A percentile compares a stretch with the other conserved stretches of the same genome.
Conservation (phyloP, 352 stramenopile species). For the Elongisporangium anandrum region DNA sequence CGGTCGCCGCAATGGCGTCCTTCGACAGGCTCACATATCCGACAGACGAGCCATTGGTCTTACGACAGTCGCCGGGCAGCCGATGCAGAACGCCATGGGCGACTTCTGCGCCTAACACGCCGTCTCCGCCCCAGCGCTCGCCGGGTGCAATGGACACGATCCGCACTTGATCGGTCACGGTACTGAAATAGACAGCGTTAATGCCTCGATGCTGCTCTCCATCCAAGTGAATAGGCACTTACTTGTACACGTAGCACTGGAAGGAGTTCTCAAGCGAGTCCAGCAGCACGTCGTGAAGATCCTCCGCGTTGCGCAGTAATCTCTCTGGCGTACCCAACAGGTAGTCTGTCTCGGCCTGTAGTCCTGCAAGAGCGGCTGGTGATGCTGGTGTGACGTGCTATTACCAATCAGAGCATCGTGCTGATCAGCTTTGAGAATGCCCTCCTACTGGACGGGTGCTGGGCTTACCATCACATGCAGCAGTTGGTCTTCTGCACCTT, state of each 20-base stretch:
- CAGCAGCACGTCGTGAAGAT: conserved; percentile 89
- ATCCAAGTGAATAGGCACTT: conserved; percentile 9
- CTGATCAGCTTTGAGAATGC: not conserved
- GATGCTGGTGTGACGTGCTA: conserved; percentile 87
- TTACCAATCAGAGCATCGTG: conserved; percentile 1
- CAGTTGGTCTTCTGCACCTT: conserved; percentile 93
- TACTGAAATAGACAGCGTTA: too few relatives aligned
- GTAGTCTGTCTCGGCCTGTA: conserved; percentile 91
- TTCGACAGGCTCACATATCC: conserved; percentile 76
- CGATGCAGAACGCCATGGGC: conserved; percentile 95
- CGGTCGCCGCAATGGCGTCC: conserved; percentile 66
- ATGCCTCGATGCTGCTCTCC: too few relatives aligned
- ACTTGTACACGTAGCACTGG: conserved; percentile 98
- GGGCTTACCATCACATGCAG: conserved; percentile 88
- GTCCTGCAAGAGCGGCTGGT: conserved; percentile 85
- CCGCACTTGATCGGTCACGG: conserved; percentile 90
- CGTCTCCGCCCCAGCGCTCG: conserved; percentile 87
- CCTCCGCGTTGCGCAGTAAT: conserved; percentile 81
- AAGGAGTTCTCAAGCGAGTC: conserved; percentile 90
- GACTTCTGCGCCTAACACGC: conserved; percentile 93
- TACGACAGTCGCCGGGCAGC: conserved; percentile 71
- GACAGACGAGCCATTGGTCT: conserved; percentile 59
- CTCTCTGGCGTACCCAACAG: conserved; percentile 91
- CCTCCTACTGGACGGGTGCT: too few relatives aligned
- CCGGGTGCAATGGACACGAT: conserved; percentile 84